These are phyloP conservation scores for Aeminium ludgeri DNA, from an alignment of 495 filamentous ascomycete species.

Conservation along the genomic window DNA sequence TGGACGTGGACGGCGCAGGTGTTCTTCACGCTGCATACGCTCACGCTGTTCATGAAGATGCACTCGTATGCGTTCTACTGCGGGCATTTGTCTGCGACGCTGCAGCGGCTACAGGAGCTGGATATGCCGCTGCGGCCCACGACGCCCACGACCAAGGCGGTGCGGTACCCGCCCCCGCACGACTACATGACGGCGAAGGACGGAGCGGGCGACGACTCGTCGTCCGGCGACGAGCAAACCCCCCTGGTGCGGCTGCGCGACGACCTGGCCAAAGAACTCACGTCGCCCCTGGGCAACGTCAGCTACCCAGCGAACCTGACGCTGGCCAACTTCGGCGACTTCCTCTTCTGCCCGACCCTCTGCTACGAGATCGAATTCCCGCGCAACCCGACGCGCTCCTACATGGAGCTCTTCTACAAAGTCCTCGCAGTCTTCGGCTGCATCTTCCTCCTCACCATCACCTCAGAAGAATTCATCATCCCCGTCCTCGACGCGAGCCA, in stretches of 20 bases:
- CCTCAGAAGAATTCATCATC: conserved; percentile 88
- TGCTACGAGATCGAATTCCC: conserved; percentile 98
- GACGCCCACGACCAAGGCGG: conserved; percentile 32
- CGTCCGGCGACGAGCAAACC: conserved; percentile 23
- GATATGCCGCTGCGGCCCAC: conserved; percentile 41
- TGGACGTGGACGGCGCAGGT: conserved; percentile 97
- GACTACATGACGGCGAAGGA: conserved; percentile 4
- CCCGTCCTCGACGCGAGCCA: conserved; percentile 71
- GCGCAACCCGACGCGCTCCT: conserved; percentile 51
- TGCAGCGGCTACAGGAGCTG: conserved; percentile 58
- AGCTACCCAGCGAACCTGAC: conserved; percentile 87
- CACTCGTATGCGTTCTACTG: conserved; percentile 98
- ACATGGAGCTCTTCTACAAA: conserved; percentile 73
- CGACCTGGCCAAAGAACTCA: conserved; percentile 76
- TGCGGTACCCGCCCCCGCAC: conserved; percentile 49
- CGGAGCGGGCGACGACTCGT: conserved; percentile 24
- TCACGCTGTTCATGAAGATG: conserved; percentile 94
- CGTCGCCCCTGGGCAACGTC: conserved; percentile 70
- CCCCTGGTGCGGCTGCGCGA: conserved; percentile 47
- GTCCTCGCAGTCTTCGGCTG: conserved; percentile 84
- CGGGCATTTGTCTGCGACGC: conserved; percentile 77
- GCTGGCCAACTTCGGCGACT: conserved; percentile 66
- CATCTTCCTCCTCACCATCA: conserved; percentile 83
- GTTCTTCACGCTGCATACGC: conserved; percentile 77
- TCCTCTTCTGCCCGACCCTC: conserved; percentile 78